Evolutionary conservation across 2,329 filamentous ascomycete genomes (phyloP).

Genomic region (Penicillium sp.): DNA sequence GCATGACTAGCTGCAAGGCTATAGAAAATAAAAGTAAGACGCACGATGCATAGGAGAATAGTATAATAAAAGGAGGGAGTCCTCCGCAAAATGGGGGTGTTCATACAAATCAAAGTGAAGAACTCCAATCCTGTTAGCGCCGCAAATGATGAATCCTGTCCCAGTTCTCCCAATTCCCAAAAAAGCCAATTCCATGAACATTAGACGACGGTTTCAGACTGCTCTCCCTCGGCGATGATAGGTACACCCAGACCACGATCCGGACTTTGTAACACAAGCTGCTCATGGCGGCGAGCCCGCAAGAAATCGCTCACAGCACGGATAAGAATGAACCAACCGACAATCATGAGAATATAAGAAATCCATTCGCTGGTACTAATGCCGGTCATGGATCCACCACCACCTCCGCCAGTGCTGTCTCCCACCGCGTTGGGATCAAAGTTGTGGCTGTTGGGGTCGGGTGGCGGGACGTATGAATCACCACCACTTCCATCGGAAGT

Average conservation of each 20-base stretch:
- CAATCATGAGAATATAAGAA: constrained; percentile 90
- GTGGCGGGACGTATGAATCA: constrained; percentile 60
- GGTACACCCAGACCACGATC: constrained; percentile 82
- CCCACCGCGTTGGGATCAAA: constrained; percentile 74
- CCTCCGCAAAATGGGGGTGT: constrained; percentile 17
- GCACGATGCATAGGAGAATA: constrained; percentile 9
- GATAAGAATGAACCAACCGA: constrained; percentile 97
- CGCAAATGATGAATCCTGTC: constrained; percentile 10
- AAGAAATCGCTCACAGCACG: constrained; percentile 90
- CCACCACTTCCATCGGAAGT: constrained; percentile 35
- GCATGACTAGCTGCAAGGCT: constrained; percentile 18
- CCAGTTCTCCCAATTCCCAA: constrained; percentile 14
- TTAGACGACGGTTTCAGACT: constrained; percentile 72
- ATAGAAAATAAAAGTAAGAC: constrained; percentile 6
- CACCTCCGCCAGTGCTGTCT: constrained; percentile 37
- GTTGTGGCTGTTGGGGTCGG: constrained; percentile 85
- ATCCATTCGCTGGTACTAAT: constrained; percentile 82
- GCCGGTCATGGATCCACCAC: constrained; percentile 47
- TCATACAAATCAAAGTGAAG: constrained; percentile 12
- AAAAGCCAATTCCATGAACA: constrained; percentile 17
- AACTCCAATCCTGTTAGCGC: constrained; percentile 16
- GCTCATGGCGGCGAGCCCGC: constrained; percentile 83
- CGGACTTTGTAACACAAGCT: constrained; percentile 87
- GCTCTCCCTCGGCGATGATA: constrained; percentile 83
- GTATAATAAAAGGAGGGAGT: constrained; percentile 1